These are phyloP conservation scores for Phytophthora idaei DNA, from an alignment of 352 stramenopile species.

Conservation along the genomic window DNA sequence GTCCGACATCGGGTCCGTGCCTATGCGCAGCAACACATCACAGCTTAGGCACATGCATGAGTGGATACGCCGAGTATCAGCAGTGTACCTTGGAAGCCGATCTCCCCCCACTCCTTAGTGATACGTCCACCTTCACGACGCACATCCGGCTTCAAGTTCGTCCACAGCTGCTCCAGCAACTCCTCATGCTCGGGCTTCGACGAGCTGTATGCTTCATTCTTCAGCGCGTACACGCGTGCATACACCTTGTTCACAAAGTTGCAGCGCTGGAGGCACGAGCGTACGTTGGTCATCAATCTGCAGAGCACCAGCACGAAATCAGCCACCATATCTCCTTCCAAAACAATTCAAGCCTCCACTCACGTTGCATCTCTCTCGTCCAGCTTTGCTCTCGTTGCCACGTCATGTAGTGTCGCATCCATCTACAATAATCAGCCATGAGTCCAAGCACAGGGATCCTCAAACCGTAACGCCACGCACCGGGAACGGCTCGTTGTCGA, in stretches of 20 bases:
- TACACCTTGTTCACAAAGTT: conserved; percentile 85
- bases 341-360: conserved; percentile 3
- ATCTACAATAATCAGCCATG: conserved; percentile 37
- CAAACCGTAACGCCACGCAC: conserved; percentile 30
- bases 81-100: conserved; percentile 80
- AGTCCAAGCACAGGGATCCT: not conserved
- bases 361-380: conserved; percentile 56
- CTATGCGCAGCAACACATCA: conserved; percentile 27
- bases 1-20: conserved; percentile 85
- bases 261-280: conserved; percentile 67
- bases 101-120: conserved; percentile 89
- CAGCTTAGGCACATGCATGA: not conserved
- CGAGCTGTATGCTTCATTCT: conserved; percentile 75
- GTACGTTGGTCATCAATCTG: conserved; percentile 73
- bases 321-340: not conserved
- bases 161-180: conserved; percentile 85
- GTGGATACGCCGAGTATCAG: not conserved
- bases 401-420: conserved; percentile 55
- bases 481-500: conserved; percentile 76
- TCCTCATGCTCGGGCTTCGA: conserved; percentile 70
- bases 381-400: conserved; percentile 59
- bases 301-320: conserved; percentile 1
- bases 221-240: conserved; percentile 47
- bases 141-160: conserved; percentile 77
- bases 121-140: conserved; percentile 76